A percentile compares a stretch with the other conserved stretches of the same genome.
These are phyloP conservation scores for Pezizomycotina sp. DNA, from an alignment of 2,329 filamentous ascomycete genomes.

Conservation along the genomic window DNA sequence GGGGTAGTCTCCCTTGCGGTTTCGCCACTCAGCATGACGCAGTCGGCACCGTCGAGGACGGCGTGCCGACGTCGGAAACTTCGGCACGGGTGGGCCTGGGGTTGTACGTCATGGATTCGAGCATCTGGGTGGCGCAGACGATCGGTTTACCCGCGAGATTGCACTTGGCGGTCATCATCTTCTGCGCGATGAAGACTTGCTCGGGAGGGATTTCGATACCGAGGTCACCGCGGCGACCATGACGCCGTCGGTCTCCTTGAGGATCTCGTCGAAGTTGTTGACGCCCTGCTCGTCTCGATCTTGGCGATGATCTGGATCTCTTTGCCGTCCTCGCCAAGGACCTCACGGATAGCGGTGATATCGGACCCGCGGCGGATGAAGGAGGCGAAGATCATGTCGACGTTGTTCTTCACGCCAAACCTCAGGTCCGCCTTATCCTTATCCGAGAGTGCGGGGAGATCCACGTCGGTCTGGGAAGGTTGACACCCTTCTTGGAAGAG, in stretches of 20 bases:
- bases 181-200: constrained; percentile 97
- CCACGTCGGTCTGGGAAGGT: constrained; percentile 95
- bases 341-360: constrained; percentile 77
- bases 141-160: constrained; percentile 97
- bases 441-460: constrained; percentile 90
- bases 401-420: constrained; percentile 96
- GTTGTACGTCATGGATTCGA: constrained; percentile 99
- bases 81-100: constrained; percentile 93
- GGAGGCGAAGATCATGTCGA: constrained; percentile 98
- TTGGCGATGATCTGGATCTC: constrained; percentile 99
- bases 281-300: constrained; percentile 98
- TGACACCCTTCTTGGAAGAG: constrained; percentile 97
- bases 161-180: constrained; percentile 99
- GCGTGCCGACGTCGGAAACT: constrained; percentile 95
- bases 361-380: constrained; percentile 93
- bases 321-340: constrained; percentile 80
- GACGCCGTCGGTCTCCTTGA: constrained; percentile 91
- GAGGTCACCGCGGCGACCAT: constrained; percentile 98
- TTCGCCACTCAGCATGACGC: constrained; percentile 98
- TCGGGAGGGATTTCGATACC: constrained; percentile 97
- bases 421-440: constrained; percentile 90
- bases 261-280: constrained; percentile 98
- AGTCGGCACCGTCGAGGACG: constrained; percentile 93
- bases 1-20: constrained; percentile 97
- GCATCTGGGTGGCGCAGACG: constrained; percentile 98